Evolutionary conservation across 495 filamentous ascomycete species (phyloP), one percentile per base, ranked within the genome.

Genomic region (Penicillium soppii): DNA sequence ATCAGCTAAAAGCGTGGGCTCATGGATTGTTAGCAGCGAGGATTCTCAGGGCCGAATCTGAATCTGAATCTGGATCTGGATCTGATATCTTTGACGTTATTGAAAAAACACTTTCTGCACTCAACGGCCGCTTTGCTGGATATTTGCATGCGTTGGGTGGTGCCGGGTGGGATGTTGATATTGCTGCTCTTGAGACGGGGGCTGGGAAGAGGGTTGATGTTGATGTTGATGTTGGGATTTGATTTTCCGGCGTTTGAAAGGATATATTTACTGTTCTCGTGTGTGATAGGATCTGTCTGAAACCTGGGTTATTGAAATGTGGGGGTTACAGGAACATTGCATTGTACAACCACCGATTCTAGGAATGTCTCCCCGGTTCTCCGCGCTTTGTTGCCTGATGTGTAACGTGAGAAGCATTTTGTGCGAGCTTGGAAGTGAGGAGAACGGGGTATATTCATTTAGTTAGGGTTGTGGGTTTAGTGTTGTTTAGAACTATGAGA

Each of bases 1-100:
- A 69, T 19, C 81, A 85, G 50, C 63, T 91, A 2, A 80, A 81
- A 62, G 89, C 86, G 7, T 96, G 88, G 89, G 74, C 78, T 38
- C 85, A 92, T 56, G 89, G 86, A 6, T 75, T 92, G 5, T 70
- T 84, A 30, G 71, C 82, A 27, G 82, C 82, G 12, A 56, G 64
- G 30, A 44, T 65, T 4, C 39, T 64, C 7, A 4, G 4, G 23
- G 33, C 13, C 5, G 17, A 1, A 26, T 27, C 35, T 10, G n/a
- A n/a, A n/a, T n/a, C n/a, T n/a, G n/a, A n/a, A n/a, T n/a, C n/a
- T n/a, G n/a, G n/a, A n/a, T n/a, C n/a, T n/a, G n/a, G n/a, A n/a
- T 17, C 25, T 10, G 46, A 49, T 8, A 17, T 16, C 8, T 47
- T 58, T n/a, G 27, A 41, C n/a, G 38, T 55, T 13, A n/a, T 73